Evolutionary conservation across 2,329 filamentous ascomycete species (phyloP), one percentile per base, ranked within the genome.

Genomic region (Metarhizium humberi): DNA sequence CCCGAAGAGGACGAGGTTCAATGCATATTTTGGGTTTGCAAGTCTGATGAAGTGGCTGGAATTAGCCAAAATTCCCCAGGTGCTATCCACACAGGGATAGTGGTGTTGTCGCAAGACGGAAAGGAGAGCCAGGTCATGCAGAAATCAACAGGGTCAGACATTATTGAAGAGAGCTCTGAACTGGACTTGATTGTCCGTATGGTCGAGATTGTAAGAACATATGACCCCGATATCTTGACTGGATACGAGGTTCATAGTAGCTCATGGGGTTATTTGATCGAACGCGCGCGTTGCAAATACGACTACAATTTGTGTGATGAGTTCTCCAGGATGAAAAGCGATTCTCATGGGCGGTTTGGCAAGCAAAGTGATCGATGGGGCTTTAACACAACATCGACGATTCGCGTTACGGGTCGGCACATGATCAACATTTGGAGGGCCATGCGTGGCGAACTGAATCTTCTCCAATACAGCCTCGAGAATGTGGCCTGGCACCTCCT

Each of bases 341-440:
- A 94, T 61, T 90, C 89, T 0, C 86, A 92, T 66, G 89, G 90
- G 3, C 82, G 87, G 54, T 92, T 92, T 64, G 90, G 90, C 20
- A 95, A 90, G 68, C 89, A 95, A 29, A 84, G 84, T 51, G 92
- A 96, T 68, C 81, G 84, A 60, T 97, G 92, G 92, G 92, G 92
- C 0, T 96, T 95, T 74, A 94, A 90, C 59, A 91, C 92, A 54
- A 95, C 92, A 0, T 96, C 91, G 2, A 92, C 90, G 3, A 91
- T 97, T 61, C 85, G 85, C 55, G 82, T 99, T n/a, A 96, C 92
- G 0, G 94, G 94, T 5, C 81, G 94, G 58, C 92, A 97, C 67
- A 90, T 95, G 78, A 92, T 99, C 73, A 97, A 97, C 62, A 88
- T 97, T 49, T 97, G 94, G 91, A 82, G 92, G 63, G 91, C 92